Evolutionary conservation across 164 flowering plant genomes (phyloP).

Genomic region (Aristolochia californica): DNA sequence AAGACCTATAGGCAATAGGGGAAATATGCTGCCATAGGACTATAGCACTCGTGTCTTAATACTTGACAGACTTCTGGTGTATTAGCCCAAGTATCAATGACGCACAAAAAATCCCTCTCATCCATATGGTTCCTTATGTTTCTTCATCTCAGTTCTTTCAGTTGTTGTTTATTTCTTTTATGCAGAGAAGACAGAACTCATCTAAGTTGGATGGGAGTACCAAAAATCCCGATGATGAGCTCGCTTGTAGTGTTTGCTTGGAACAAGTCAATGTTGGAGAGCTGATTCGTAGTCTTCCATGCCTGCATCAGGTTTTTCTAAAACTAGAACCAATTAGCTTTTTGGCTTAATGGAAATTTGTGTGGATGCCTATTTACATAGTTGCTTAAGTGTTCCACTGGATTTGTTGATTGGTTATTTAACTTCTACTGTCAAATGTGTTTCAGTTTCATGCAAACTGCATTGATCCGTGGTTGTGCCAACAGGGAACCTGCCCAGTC

Average conservation of each 20-base stretch:
- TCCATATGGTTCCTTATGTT: not conserved
- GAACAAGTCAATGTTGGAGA: constrained; percentile 82
- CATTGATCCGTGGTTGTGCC: constrained; percentile 70
- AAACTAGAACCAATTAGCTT: no score
- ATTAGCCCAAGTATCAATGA: no score
- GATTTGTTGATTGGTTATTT: not conserved
- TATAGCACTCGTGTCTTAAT: no score
- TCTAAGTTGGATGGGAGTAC: constrained; percentile 23
- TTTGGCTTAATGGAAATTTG: no score
- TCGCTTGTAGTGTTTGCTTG: constrained; percentile 83
- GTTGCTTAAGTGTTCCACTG: no score
- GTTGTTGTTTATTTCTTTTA: not conserved
- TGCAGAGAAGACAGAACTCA: constrained; percentile 47
- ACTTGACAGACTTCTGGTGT: no score
- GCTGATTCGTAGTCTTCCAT: constrained; percentile 75
- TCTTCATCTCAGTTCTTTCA: not conserved
- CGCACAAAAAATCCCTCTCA: no score
- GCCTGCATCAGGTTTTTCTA: constrained; percentile 67
- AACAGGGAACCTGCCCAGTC: constrained; percentile 62
- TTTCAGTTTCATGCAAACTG: constrained; percentile 60
- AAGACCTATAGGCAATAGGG: no score
- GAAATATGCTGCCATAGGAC: no score
- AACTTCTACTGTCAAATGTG: not conserved
- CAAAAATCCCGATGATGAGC: constrained; percentile 45
- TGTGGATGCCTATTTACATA: no score